A percentile compares a stretch with the other conserved stretches of the same genome.
Evolutionary conservation across 805 yeast species (phyloP).

Genomic region (Maudiozyma saulgeensis): DNA sequence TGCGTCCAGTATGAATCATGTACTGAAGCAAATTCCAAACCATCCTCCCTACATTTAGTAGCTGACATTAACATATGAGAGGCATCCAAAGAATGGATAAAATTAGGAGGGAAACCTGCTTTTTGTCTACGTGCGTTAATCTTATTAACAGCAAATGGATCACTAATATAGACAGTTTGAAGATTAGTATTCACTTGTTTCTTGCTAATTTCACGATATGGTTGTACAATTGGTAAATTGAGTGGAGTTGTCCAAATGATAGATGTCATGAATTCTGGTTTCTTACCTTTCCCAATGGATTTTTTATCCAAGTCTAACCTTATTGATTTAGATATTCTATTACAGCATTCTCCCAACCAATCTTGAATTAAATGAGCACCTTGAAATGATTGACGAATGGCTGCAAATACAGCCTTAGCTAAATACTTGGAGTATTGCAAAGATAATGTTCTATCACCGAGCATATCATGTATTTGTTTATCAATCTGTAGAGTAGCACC

Average conservation of each 20-base stretch:
- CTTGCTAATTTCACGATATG: conserved; percentile 65
- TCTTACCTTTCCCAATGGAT: conserved; percentile 33
- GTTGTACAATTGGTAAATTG: conserved; percentile 94
- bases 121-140: conserved; percentile 86
- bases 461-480: conserved; percentile 58
- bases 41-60: conserved; percentile 53
- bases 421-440: conserved; percentile 52
- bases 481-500: conserved; percentile 89
- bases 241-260: conserved; percentile 98
- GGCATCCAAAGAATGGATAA: conserved; percentile 90
- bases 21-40: conserved; percentile 80
- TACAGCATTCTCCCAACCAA: conserved; percentile 88
- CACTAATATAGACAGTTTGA: conserved; percentile 78
- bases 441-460: conserved; percentile 39
- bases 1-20: conserved; percentile 99
- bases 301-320: conserved; percentile 52
- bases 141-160: conserved; percentile 75
- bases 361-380: conserved; percentile 95
- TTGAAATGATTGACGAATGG: conserved; percentile 74
- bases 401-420: conserved; percentile 67
- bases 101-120: conserved; percentile 93
- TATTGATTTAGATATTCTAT: conserved; percentile 66
- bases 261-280: conserved; percentile 64
- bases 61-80: conserved; percentile 94
- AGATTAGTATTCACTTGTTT: conserved; percentile 69